Base-by-base conservation (phyloP, 78 protist species). In the Pelomyxa schiedti region DNA sequence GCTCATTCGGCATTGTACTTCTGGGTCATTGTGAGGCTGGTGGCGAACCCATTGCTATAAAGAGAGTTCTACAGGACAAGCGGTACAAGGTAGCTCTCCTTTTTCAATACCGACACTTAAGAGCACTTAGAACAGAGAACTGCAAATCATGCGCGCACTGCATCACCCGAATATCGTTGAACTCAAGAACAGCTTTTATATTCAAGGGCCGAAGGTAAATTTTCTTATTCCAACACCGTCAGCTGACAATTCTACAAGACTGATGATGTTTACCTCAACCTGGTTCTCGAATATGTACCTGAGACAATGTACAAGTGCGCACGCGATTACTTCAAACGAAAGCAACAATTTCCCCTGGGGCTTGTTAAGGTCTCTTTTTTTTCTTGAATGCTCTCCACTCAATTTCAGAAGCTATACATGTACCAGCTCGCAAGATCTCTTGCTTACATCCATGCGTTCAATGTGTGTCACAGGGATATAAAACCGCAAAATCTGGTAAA, bases 101-200 rank as follows among this genome's bases (percentile, higher is more conserved):
- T n/a, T n/a, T n/a, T n/a, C n/a, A n/a, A n/a, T n/a, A n/a, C n/a
- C n/a, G n/a, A n/a, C n/a, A n/a, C n/a, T n/a, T n/a, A n/a, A n/a
- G n/a, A n/a, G n/a, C n/a, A n/a, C n/a, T n/a, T n/a, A n/a, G 94
- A 96, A 96, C 81, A 82, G 99, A 1, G 99, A 98, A 82, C 85
- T 96, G 29, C 94, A 94, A 67, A 98, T 96, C 64, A 96, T 97
- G 99, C 74, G 86, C 39, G 72, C 79, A 82, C 75, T 96, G 35
- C 32, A 64, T 8, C 99, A 98, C 74, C 65, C 77, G 72, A 96
- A 97, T 81, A 79, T 98, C 43, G 96, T 95, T 42, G 65, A 84
- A 41, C 76, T 97, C 76, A 67, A 74, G 40, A 85, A 90, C 78
- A 85, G 79, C 79, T 97, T 94, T 89, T 92, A 88, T 78, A 64